Evolutionary conservation across 2,329 filamentous ascomycete species (phyloP), one percentile per base, ranked within the genome.

Genomic region (Sporothrix phasma): DNA sequence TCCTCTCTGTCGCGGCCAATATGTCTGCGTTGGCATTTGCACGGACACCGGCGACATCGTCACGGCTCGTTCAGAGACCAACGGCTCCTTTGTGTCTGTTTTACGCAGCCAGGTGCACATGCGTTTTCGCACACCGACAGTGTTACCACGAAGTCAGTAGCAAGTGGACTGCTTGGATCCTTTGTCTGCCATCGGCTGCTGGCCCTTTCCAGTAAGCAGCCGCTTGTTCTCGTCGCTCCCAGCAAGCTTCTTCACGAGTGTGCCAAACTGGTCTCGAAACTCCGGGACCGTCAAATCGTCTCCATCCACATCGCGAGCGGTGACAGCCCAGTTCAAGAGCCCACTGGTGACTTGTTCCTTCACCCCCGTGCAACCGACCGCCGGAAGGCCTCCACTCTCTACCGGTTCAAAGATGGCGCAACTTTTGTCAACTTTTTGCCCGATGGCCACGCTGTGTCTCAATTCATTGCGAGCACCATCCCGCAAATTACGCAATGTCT

Each of bases 21-120:
- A 77, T 45, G 26, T 78, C 29, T 76, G 72, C 59, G 62, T 76
- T 0, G 77, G 77, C 0, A 69, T 69, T 3, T 66, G 73, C 41
- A 41, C 69, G 13, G 26, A 64, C 1, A 73, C 69, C 0, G 70
- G 70, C 0, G 66, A 69, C 41, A 62, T 66, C 1, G 69, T 73
- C 5, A 67, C 74, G 5, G 72, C 73, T 0, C 65, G 77, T 5
- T 71, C 74, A 3, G 64, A 61, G 11, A 68, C 63, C 2, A 77
- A 76, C 56, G 71, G 72, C 0, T 78, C 76, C 0, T 75, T 73
- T 59, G 64, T 76, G 24, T 66, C 68, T 17, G 67, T 72, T 5
- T 68, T 68, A 15, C 64, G 51, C 41, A 29, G 13, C 3, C 31
- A 58, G 3, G 6, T 29, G 3, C 1, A 19, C 13, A n/a, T n/a